Evolutionary conservation across 2,329 filamentous ascomycete genomes (phyloP).

Genomic region (Stagonosporopsis rhizophila): DNA sequence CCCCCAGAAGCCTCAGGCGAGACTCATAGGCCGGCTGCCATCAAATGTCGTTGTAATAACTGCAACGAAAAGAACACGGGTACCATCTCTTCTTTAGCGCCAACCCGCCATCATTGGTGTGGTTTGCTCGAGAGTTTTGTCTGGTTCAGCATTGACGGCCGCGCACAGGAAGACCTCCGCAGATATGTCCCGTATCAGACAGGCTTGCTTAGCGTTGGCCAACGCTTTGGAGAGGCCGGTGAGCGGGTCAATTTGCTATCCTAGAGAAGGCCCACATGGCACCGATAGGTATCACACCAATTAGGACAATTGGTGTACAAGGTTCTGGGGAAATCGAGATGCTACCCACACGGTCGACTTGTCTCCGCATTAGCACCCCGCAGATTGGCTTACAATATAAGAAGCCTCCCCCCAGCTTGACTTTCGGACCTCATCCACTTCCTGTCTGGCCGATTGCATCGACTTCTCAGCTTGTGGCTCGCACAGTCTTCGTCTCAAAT

Average conservation of each 20-base stretch:
- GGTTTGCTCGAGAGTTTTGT: not conserved
- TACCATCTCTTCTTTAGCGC: not conserved
- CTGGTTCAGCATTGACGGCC: constrained; percentile 8
- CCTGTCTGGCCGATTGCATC: constrained; percentile 19
- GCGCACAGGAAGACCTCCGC: constrained; percentile 7
- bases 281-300: not conserved
- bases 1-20: constrained; percentile 10
- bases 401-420: constrained; percentile 3
- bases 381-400: constrained; percentile 10
- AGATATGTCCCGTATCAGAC: constrained; percentile 1
- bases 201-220: constrained; percentile 5
- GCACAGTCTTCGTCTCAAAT: not conserved
- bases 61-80: constrained; percentile 13
- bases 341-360: not conserved
- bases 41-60: not conserved
- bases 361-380: constrained; percentile 20
- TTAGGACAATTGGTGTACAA: not conserved
- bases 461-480: constrained; percentile 19
- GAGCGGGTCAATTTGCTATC: constrained; percentile 3
- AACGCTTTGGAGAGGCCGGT: constrained; percentile 1
- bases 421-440: constrained; percentile 4
- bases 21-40: constrained; percentile 8
- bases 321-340: constrained; percentile 8
- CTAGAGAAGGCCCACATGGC: constrained; percentile 14
- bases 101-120: not conserved